These are phyloP conservation scores for Fusarium sp. DNA, from an alignment of 2,329 filamentous ascomycete species.

Conservation along the genomic window DNA sequence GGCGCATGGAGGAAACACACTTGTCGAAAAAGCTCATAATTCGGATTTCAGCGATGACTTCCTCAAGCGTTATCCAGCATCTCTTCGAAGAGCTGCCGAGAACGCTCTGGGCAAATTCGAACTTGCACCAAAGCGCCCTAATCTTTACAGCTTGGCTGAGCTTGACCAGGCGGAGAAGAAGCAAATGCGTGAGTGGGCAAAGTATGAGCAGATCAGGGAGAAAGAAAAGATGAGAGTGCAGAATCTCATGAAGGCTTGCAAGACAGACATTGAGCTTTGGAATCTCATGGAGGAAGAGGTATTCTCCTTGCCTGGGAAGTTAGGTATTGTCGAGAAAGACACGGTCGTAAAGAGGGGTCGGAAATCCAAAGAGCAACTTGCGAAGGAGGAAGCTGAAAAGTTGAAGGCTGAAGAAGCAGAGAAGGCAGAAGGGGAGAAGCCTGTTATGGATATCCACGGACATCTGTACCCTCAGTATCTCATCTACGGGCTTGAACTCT, in stretches of 20 bases:
- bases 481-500: conserved; percentile 62
- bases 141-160: conserved; percentile 41
- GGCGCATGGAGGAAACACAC: conserved; percentile 38
- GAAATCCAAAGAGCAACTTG: conserved; percentile 25
- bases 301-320: conserved; percentile 65
- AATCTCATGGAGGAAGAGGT: conserved; percentile 72
- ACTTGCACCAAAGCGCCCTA: conserved; percentile 41
- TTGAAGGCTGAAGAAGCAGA: background rate
- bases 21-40: conserved; percentile 47
- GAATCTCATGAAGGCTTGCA: conserved; percentile 60
- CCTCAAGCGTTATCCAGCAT: conserved; percentile 50
- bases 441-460: conserved; percentile 66
- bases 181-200: conserved; percentile 47
- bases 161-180: conserved; percentile 45
- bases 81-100: conserved; percentile 52
- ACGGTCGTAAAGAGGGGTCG: background rate
- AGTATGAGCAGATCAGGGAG: conserved; percentile 50
- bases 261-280: conserved; percentile 74
- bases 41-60: conserved; percentile 48
- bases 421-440: conserved; percentile 29
- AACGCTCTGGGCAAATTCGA: conserved; percentile 52
- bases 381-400: conserved; percentile 7
- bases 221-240: conserved; percentile 64
- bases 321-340: conserved; percentile 58
- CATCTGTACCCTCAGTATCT: conserved; percentile 72